These are phyloP conservation scores for Fraxinus velutina DNA, from an alignment of 305 asterid species.

Conservation along the genomic window DNA sequence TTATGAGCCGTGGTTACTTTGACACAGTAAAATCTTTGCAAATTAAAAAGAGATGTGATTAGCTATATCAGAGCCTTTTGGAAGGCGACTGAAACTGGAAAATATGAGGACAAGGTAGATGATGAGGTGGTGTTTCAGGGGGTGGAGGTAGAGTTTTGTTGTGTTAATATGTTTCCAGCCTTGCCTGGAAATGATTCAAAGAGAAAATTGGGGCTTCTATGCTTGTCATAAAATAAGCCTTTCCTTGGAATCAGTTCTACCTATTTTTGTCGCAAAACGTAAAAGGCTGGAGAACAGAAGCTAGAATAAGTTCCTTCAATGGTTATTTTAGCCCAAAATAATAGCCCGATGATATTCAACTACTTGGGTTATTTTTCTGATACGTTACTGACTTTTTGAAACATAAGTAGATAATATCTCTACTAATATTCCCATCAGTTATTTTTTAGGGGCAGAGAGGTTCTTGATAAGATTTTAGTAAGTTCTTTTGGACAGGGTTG, in stretches of 20 bases:
- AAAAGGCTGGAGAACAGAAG: slow-evolving; percentile 3
- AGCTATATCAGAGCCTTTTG: not conserved
- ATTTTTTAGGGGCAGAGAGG: not conserved
- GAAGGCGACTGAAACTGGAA: not conserved
- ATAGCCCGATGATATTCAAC: slow-evolving; percentile 5
- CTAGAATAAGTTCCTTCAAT: slow-evolving; percentile 4
- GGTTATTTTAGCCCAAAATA: not conserved
- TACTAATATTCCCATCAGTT: not conserved
- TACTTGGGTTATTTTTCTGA: not conserved
- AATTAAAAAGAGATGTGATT: not conserved
- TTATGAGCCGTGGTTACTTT: not conserved
- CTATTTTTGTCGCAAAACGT: not conserved
- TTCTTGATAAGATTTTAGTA: not conserved
- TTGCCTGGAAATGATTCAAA: not conserved
- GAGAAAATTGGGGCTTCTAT: not conserved
- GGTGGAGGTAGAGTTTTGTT: not conserved
- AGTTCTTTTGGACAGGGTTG: not conserved
- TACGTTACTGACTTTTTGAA: not conserved
- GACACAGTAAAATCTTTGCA: not conserved
- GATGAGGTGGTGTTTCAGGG: not conserved
- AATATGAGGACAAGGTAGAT: not conserved
- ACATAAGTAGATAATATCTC: not conserved
- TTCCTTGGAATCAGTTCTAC: not conserved
- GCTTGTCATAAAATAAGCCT: not conserved
- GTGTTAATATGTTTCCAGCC: not conserved